Evolutionary conservation across 2,329 filamentous ascomycete species (phyloP), one percentile per base, ranked within the genome.

Genomic region (Pseudogymnoascus sp.): DNA sequence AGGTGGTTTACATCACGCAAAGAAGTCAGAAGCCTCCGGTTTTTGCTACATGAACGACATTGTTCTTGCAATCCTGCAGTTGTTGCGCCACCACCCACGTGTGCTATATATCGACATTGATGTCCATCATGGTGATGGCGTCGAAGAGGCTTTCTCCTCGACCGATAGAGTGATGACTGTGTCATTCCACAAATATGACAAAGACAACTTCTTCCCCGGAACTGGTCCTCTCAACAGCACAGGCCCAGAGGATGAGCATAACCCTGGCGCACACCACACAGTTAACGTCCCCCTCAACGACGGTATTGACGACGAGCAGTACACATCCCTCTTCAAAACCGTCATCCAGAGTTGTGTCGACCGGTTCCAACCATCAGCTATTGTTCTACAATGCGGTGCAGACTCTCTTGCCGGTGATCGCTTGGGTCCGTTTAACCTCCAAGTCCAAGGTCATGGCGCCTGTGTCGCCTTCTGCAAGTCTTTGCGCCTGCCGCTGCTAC

Each of bases 31-130:
- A 75, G 93, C 94, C 0, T 93, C 89, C 12, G 94, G 94, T 0
- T 99, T 99, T 75, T 99, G 94, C 77, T 99, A 99, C 76, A 91
- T 97, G 76, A 99, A 99, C 74, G 94, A 99, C 74, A 97, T 97
- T 69, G 94, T 97, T 62, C 82, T 99, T 53, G 91, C 89, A 36
- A 94, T 97, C 68, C 82, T 97, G 37, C 89, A 97, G 72, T 82
- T 99, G 8, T 80, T 97, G 14, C 87, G 89, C 30, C 83, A 87
- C 70, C 85, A 92, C 68, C 86, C 91, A 14, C 88, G 92, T 57
- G 92, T 97, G 6, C 80, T 97, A 62, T 97, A 97, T 74, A 92
- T 97, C 68, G 91, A 96, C 71, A 95, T 96, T 67, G 91, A 96
- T 71, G 90, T 96, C 1, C 91, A 96, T 71, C 91, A 96, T 66